Base-by-base conservation (phyloP, 352 stramenopile genomes). In the Aphanomyces astaci region DNA sequence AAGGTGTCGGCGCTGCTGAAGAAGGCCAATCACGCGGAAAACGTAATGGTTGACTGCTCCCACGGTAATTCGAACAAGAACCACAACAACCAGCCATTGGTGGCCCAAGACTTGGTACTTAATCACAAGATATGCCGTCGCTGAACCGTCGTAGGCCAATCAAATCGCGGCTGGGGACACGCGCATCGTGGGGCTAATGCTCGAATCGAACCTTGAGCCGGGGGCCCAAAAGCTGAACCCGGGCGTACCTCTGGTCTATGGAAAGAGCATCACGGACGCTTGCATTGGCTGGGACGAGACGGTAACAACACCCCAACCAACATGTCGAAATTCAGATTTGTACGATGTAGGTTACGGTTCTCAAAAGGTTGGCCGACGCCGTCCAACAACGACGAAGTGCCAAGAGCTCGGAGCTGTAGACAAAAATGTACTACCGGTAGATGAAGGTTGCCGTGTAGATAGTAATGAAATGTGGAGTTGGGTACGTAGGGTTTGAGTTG, bases 41-140 rank as follows among this genome's bases (percentile, higher is more conserved):
- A 93, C 71, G 71, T 96, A 51, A 96, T 96, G 88, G 76, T 96
- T 31, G 88, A 96, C 81, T 96, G 86, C 77, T 94, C 84, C 74
- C 88, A 96, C 73, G 87, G 88, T 69, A 96, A 96, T 81, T 93
- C 84, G 72, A 82, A 79, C 73, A 96, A 95, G 78, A 81, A 93
- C 71, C 82, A 91, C 78, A 87, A 84, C 67, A 96, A 96, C 73
- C 88, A 96, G 71, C 78, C 82, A 27, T 69, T 78, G 27, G 87
- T 95, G 40, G 84, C 86, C 0, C 78, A 76, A 17, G 78, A 91
- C 62, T 79, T 96, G 39, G 59, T 70, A 70, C 25, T 33, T 32
- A 43, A 63, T 66, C 31, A 46, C 13, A 27, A 10, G 17, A 66
- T 45, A 7, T 51, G 19, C 13, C 31, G 24, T 30, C 32, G 19